Conservation (phyloP, 192 early-diverging fungal species). For the Thamnidium elegans region DNA sequence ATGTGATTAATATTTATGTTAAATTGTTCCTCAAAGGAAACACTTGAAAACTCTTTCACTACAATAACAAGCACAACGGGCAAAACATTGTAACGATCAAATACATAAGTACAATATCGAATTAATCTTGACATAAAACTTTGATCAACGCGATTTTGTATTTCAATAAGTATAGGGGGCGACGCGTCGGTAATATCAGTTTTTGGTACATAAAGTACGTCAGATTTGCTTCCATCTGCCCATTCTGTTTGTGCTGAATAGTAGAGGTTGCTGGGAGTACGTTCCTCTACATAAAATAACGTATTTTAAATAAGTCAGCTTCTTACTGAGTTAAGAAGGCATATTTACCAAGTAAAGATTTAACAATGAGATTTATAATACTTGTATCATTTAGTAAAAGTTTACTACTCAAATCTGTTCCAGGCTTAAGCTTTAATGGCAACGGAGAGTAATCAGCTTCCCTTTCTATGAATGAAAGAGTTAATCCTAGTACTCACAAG, state of each 20-base stretch:
- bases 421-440: background rate
- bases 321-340: too few relatives aligned
- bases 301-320: too few relatives aligned
- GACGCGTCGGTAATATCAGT: background rate
- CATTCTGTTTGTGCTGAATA: background rate
- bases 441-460: background rate
- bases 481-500: background rate
- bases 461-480: background rate
- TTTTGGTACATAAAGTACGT: slow-evolving; percentile 1
- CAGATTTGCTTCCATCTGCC: background rate
- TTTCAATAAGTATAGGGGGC: background rate
- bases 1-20: too few relatives aligned
- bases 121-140: background rate
- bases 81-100: background rate
- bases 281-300: too few relatives aligned
- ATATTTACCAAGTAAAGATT: slow-evolving; percentile 1
- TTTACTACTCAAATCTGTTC: background rate
- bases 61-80: background rate
- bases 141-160: too few relatives aligned
- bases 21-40: too few relatives aligned
- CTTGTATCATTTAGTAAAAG: background rate
- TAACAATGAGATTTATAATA: slow-evolving; percentile 1
- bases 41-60: too few relatives aligned
- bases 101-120: background rate
- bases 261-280: too few relatives aligned